A percentile compares a stretch with the other conserved stretches of the same genome.
Evolutionary conservation across 805 yeast genomes (phyloP).

Genomic region (Schizosaccharomyces japonicus): DNA sequence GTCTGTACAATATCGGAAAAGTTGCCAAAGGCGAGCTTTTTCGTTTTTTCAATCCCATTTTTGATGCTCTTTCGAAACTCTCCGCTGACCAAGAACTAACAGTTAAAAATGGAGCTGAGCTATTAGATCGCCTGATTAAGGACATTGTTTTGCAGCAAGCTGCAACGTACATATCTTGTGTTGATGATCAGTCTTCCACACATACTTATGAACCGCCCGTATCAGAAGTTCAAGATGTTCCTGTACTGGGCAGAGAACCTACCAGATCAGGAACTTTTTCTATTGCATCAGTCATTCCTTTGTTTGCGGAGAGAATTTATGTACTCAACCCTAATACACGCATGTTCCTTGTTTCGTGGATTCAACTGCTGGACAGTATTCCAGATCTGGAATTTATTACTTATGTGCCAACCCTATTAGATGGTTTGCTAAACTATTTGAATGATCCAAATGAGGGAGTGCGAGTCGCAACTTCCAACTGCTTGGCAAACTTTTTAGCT

Average conservation of each 20-base stretch:
- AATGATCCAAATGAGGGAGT: constrained; percentile 74
- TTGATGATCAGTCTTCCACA: background rate
- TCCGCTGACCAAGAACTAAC: constrained; percentile 79
- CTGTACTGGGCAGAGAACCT: background rate
- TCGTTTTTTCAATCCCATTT: constrained; percentile 76
- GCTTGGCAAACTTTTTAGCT: constrained; percentile 47
- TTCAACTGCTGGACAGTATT: constrained; percentile 70
- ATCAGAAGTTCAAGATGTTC: background rate
- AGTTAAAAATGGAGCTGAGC: constrained; percentile 86
- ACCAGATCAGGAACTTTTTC: constrained; percentile 35
- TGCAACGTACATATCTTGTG: constrained; percentile 40
- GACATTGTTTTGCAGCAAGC: constrained; percentile 92
- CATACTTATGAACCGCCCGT: background rate
- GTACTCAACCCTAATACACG: constrained; percentile 83
- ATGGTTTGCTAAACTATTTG: constrained; percentile 56
- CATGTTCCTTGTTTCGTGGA: constrained; percentile 81
- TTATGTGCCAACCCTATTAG: constrained; percentile 70
- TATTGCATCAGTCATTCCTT: constrained; percentile 65
- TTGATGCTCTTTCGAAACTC: constrained; percentile 71
- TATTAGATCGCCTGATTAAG: constrained; percentile 68
- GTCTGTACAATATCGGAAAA: constrained; percentile 82
- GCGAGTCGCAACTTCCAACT: constrained; percentile 57
- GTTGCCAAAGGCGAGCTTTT: constrained; percentile 89
- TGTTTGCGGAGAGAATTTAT: constrained; percentile 74
- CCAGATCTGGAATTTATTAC: constrained; percentile 77